Base-by-base conservation (phyloP, 2,329 filamentous ascomycete species). In the Ascochyta pisi region DNA sequence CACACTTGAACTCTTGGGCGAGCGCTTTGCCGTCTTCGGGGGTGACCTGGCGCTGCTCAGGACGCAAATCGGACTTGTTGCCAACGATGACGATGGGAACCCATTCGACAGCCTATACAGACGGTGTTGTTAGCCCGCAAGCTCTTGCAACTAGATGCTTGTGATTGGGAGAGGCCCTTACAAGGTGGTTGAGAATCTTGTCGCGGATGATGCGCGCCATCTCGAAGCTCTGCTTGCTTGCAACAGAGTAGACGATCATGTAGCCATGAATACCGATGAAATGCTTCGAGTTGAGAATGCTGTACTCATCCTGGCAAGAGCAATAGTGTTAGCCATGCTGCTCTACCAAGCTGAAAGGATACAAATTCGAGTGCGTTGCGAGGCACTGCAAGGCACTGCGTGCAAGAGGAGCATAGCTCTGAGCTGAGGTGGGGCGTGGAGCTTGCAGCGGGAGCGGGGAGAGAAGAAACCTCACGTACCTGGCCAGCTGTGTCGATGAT, bases 211-310 rank as follows among this genome's bases (percentile, higher is more conserved):
- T 92, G 70, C 91, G 87, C 46, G 96, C 89, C 94, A 98, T 99
- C 76, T 99, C 95, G 73, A 97, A 98, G 9, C 92, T 96, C 68
- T 95, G 90, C 71, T 91, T 88, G 43, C 91, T 96, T 22, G 91
- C 90, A 45, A 99, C 93, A n/a, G 93, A 96, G 79, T 99, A 99
- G 44, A 97, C 94, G 58, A 99, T 89, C 85, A 99, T 92, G 78
- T 98, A 99, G 54, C 95, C 95, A 81, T 99, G 95, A 65, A 98
- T 98, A 61, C 95, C 95, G 76, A 99, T 98, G 71, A 98, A 98
- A 76, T 98, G 94, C 81, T 98, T 98, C 61, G 91, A 96, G 78
- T 97, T 98, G 60, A 99, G 83, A 64, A 98, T 97, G 74, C 91
- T 96, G 82, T 99, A 99, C 79, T 99, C 95, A 82, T 99, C 95